phyloP scores from a whole-genome alignment of 768 basidiomycete genomes.

The Amanita jacksonii region DNA sequence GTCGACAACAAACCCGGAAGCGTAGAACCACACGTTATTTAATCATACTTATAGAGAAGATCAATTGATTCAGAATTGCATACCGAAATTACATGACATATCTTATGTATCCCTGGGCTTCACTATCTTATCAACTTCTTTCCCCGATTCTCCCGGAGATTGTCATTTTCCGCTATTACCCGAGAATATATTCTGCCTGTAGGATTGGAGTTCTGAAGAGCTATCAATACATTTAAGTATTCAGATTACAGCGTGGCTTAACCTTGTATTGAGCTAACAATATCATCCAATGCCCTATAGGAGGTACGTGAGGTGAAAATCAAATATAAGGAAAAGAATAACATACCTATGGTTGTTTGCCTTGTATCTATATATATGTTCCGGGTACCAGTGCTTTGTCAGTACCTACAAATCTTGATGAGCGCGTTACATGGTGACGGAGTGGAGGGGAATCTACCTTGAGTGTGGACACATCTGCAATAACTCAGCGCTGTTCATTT shows the following conservation, averaged over 20 bases:
- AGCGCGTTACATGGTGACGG: background rate
- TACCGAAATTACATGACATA: too few species aligned
- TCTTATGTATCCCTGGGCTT: slow-evolving; percentile 1
- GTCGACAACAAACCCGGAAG: too few species aligned
- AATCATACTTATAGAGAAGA: too few species aligned
- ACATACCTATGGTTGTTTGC: slow-evolving; percentile 51
- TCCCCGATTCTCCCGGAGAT: background rate
- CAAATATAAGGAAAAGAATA: background rate
- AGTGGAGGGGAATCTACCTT: slow-evolving; percentile 38
- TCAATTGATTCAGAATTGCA: too few species aligned
- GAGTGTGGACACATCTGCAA: slow-evolving; percentile 71
- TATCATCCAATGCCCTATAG: slow-evolving; percentile 74
- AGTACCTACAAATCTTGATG: slow-evolving; percentile 46
- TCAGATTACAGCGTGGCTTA: background rate
- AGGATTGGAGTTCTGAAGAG: slow-evolving; percentile 1
- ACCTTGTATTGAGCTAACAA: slow-evolving; percentile 69
- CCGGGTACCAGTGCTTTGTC: slow-evolving; percentile 62
- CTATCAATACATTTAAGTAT: too few species aligned
- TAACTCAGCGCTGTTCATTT: too few species aligned
- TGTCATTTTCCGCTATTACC: background rate
- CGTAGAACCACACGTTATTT: too few species aligned
- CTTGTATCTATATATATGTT: slow-evolving; percentile 21
- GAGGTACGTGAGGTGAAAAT: background rate
- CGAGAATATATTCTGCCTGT: slow-evolving; percentile 6
- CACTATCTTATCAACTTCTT: background rate